Evolutionary conservation across 140 eudicot species (phyloP).

Genomic region (Erigeron philadelphicus): DNA sequence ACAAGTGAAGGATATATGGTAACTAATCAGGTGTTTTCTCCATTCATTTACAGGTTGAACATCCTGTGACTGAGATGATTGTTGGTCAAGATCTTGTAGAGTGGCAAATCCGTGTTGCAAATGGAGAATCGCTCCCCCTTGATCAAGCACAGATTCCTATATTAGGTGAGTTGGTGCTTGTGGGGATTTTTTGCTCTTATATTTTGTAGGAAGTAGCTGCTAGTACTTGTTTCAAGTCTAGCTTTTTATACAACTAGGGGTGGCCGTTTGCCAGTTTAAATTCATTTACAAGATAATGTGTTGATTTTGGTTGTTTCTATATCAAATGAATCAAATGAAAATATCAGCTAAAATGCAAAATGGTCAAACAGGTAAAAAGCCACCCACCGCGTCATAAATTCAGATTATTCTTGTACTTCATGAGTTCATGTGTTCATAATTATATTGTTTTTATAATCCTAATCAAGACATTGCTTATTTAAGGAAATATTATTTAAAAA

Average conservation of each 20-base stretch:
- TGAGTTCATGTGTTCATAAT: no score
- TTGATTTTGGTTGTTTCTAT: not conserved
- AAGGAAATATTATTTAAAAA: not conserved
- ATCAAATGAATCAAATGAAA: not conserved
- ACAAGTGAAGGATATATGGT: constrained; percentile 4
- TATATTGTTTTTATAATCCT: not conserved
- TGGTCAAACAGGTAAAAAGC: not conserved
- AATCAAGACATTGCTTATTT: not conserved
- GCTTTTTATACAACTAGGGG: constrained; percentile 6
- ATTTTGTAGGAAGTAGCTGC: no score
- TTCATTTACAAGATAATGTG: not conserved
- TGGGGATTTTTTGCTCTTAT: not conserved
- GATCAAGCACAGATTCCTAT: constrained; percentile 73
- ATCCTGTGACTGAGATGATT: constrained; percentile 99
- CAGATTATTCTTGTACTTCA: no score
- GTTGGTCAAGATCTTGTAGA: constrained; percentile 99
- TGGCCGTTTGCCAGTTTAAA: not conserved
- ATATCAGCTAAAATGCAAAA: not conserved
- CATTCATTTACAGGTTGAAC: constrained; percentile 67
- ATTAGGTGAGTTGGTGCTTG: constrained; percentile 49
- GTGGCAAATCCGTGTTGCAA: constrained; percentile 98
- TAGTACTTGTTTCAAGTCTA: not conserved
- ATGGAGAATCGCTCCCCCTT: constrained; percentile 91
- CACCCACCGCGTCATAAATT: not conserved
- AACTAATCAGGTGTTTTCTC: not conserved